A percentile compares a stretch with the other conserved stretches of the same genome.
These are phyloP conservation scores for Rubia occidens DNA, from an alignment of 305 asterid species.

Conservation along the genomic window DNA sequence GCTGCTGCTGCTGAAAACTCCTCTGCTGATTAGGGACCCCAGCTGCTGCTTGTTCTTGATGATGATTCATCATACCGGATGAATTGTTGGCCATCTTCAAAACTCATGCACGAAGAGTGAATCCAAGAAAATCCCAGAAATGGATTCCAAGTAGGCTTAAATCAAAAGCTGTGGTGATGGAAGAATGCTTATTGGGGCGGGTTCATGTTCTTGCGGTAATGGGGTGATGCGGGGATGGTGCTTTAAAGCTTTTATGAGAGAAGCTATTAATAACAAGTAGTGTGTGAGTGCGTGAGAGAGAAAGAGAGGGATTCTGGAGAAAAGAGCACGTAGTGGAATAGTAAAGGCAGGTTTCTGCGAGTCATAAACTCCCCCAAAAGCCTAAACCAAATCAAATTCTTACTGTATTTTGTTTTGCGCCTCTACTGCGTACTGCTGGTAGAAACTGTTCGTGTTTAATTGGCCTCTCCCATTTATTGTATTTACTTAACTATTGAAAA, in stretches of 20 bases:
- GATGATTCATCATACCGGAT: constrained; percentile 8
- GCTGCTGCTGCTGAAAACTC: constrained; percentile 13
- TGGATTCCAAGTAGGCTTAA: background rate
- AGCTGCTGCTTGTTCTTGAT: constrained; percentile 11
- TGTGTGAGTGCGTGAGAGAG: constrained; percentile 11
- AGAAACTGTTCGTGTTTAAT: background rate
- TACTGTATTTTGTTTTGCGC: background rate
- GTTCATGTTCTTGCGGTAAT: constrained; percentile 1
- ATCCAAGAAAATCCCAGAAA: background rate
- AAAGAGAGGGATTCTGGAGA: constrained; percentile 10
- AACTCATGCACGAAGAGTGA: constrained; percentile 12
- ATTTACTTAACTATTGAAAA: background rate
- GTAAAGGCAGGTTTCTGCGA: constrained; percentile 12
- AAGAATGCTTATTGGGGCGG: constrained; percentile 8
- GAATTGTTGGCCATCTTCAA: constrained; percentile 17
- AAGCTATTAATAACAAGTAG: background rate
- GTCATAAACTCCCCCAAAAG: background rate
- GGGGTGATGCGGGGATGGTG: constrained; percentile 13
- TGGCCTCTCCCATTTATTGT: background rate
- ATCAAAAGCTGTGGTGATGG: background rate
- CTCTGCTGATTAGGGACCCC: constrained; percentile 3
- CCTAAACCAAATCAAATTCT: constrained; percentile 7
- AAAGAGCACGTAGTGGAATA: background rate
- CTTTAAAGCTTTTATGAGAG: background rate
- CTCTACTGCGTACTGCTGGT: background rate